Base-by-base conservation (phyloP, 2,329 filamentous ascomycete species). In the Zymoseptoria crescenta region DNA sequence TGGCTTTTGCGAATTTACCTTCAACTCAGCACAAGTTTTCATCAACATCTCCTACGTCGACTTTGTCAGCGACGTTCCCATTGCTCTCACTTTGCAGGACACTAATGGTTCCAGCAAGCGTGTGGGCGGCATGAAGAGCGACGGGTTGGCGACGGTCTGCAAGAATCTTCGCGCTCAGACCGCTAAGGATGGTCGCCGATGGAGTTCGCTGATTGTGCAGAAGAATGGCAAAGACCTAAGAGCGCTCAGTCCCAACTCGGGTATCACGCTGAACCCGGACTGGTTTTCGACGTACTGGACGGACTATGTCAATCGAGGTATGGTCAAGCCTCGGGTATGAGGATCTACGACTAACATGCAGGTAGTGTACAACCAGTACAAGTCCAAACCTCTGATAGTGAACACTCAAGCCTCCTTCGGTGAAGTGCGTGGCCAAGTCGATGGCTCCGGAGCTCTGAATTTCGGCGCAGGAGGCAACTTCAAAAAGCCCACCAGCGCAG, bases 351-450 rank as follows among this genome's bases (percentile, higher is more conserved):
- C n/a, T 30, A 19, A 24, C n/a, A 30, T 21, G 9, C 3, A 35
- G 20, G 24, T 16, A 57, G 81, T 83, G 1, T 84, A 79, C 76
- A 62, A 70, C 30, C 74, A 76, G 20, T 83, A 81, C 69, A 63
- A 68, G 21, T 69, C 67, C 7, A 69, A 75, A 49, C 69, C 75
- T 0, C 68, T 87, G 56, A 80, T 72, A 1, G 79, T 89, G 73
- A 80, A 89, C 74, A 89, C 87, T 2, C 87, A 89, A 73, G 81
- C 81, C 1, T 76, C 72, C 0, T 77, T 75, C 16, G 85, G 85
- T 20, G 75, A 71, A 35, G 69, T 72, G 6, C 70, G 69, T 19
- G 79, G 83, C 21, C 62, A 66, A 8, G 69, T 73, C 35, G 66
- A 65, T 54, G 65, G 0, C 81, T 69, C 69, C 24, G 77, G 83